Evolutionary conservation across 495 filamentous ascomycete species (phyloP).

Genomic region (Neurospora sp.): DNA sequence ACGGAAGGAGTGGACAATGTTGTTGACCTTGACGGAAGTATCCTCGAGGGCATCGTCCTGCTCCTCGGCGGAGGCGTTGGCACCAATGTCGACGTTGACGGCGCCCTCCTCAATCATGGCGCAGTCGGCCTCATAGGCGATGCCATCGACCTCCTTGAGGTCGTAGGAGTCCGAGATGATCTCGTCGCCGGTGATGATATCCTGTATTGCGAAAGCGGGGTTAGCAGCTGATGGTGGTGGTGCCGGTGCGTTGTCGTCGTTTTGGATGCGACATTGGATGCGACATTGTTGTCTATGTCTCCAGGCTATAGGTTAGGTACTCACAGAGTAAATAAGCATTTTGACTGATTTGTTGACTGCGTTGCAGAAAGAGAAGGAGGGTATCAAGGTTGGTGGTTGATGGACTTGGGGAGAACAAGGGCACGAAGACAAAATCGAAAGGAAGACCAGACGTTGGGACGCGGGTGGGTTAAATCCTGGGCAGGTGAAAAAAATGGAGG

Average conservation of each 20-base stretch:
- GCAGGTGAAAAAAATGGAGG: slow-evolving; percentile 4
- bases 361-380: background rate
- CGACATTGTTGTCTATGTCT: background rate
- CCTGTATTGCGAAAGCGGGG: slow-evolving; percentile 40
- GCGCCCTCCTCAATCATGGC: slow-evolving; percentile 67
- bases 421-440: slow-evolving; percentile 10
- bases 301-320: slow-evolving; percentile 13
- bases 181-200: slow-evolving; percentile 85
- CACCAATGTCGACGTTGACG: slow-evolving; percentile 79
- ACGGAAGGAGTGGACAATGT: slow-evolving; percentile 88
- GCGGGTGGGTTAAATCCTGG: slow-evolving; percentile 8
- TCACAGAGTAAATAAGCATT: slow-evolving; percentile 91
- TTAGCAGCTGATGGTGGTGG: slow-evolving; percentile 5
- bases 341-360: slow-evolving; percentile 30
- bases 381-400: slow-evolving; percentile 4
- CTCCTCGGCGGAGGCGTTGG: slow-evolving; percentile 94
- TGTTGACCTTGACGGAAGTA: slow-evolving; percentile 67
- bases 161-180: slow-evolving; percentile 90
- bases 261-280: background rate
- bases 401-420: background rate
- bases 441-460: background rate
- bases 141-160: slow-evolving; percentile 60
- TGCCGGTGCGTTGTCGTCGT: background rate
- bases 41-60: slow-evolving; percentile 66
- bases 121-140: slow-evolving; percentile 83